phyloP scores from a whole-genome alignment of 257 asterid species.

The Knoxia roxburghii region DNA sequence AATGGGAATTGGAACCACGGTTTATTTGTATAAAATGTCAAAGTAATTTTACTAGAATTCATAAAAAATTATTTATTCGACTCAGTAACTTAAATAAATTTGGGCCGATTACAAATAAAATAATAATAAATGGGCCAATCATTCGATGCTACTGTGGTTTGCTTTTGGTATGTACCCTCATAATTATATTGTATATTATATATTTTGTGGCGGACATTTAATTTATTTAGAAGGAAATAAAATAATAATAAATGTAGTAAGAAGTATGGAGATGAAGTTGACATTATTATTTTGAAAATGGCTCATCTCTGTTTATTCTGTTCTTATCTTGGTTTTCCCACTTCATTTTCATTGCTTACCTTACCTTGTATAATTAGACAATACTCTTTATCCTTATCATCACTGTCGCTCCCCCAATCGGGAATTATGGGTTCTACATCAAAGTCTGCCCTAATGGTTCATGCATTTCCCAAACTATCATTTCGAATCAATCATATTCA shows the following conservation, averaged over 20 bases:
- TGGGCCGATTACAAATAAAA: too few species aligned
- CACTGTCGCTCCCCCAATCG: slow-evolving; percentile 1
- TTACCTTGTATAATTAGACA: neutral
- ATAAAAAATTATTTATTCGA: too few species aligned
- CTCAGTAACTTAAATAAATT: too few species aligned
- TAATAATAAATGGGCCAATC: neutral
- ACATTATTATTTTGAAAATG: slow-evolving; percentile 14
- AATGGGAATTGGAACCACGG: too few species aligned
- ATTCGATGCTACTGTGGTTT: neutral
- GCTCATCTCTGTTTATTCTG: neutral
- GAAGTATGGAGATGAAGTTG: slow-evolving; percentile 16
- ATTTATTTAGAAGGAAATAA: neutral
- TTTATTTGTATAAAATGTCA: too few species aligned
- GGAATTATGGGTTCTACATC: too few species aligned
- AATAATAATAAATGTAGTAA: neutral
- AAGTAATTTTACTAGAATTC: too few species aligned
- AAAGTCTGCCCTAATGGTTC: too few species aligned
- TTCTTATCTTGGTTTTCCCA: slow-evolving; percentile 20
- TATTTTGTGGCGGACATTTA: neutral
- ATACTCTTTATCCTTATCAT: slow-evolving; percentile 12
- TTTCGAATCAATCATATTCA: neutral
- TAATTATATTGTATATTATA: slow-evolving; percentile 1
- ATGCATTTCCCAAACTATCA: neutral
- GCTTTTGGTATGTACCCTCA: neutral
- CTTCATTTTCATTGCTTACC: slow-evolving; percentile 18